phyloP scores from a whole-genome alignment of 2,329 filamentous ascomycete species.

The Scedosporium minutisporum region DNA sequence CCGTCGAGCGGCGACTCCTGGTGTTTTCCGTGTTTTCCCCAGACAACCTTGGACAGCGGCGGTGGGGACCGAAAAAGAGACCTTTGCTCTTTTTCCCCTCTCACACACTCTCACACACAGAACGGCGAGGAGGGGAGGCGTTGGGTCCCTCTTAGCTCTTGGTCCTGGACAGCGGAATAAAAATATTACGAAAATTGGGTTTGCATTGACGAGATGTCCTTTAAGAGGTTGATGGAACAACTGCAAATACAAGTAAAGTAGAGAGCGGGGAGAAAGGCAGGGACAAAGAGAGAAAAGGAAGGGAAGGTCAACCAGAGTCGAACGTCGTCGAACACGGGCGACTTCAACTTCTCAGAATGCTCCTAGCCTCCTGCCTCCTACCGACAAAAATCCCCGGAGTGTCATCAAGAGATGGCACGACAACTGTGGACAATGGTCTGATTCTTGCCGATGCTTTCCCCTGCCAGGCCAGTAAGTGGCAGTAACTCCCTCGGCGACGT shows the following conservation, averaged over 20 bases:
- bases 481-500: background rate
- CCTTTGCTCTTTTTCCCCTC: background rate
- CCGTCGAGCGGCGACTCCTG: background rate
- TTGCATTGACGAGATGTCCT: background rate
- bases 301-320: background rate
- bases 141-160: background rate
- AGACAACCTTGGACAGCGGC: background rate
- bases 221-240: background rate
- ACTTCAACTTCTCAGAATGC: background rate
- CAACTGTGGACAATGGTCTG: slow-evolving; percentile 5
- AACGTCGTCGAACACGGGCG: background rate
- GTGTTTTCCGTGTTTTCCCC: background rate
- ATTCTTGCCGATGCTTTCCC: slow-evolving; percentile 6
- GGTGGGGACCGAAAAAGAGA: background rate
- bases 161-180: background rate
- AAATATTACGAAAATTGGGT: background rate
- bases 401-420: slow-evolving; percentile 3
- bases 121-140: background rate
- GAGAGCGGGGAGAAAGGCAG: background rate
- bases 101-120: background rate
- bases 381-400: background rate
- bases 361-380: background rate
- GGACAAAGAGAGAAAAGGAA: background rate
- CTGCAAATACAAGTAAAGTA: slow-evolving; percentile 2
- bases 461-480: background rate